These are phyloP conservation scores for Secale cereale DNA, from an alignment of 176 grass and related monocot species.

Conservation along the genomic window DNA sequence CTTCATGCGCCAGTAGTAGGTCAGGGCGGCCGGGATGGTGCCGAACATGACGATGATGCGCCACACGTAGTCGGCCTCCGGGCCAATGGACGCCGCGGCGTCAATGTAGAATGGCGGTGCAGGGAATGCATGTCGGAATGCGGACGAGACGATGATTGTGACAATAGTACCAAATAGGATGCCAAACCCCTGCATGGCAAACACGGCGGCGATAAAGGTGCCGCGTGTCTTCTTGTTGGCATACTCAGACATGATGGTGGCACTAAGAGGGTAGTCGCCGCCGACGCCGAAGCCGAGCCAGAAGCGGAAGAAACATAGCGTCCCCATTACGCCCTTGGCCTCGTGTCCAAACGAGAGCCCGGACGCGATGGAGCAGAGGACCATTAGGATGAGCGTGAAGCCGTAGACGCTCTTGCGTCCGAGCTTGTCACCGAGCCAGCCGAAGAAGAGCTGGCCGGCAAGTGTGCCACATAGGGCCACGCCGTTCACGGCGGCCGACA, in stretches of 20 bases:
- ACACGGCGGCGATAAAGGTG: conserved; percentile 80
- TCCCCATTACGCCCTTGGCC: conserved; percentile 38
- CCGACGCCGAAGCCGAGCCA: conserved; percentile 86
- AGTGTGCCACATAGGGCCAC: conserved; percentile 78
- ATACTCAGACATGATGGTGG: conserved; percentile 80
- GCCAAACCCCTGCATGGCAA: conserved; percentile 83
- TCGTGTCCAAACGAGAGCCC: not conserved
- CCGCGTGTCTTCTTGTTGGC: conserved; percentile 76
- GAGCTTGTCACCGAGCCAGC: conserved; percentile 72
- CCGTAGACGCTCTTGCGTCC: conserved; percentile 5
- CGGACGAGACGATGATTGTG: conserved; percentile 42
- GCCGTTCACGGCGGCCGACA: conserved; percentile 40
- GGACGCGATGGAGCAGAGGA: not conserved
- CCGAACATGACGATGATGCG: conserved; percentile 81
- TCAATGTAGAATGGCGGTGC: conserved; percentile 29
- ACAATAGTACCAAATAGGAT: conserved; percentile 59
- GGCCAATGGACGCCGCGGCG: conserved; percentile 12
- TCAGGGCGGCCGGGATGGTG: conserved; percentile 44
- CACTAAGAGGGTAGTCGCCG: conserved; percentile 64
- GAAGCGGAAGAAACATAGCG: conserved; percentile 78
- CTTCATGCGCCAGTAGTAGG: conserved; percentile 90
- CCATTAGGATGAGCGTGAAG: conserved; percentile 1
- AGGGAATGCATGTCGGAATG: conserved; percentile 41
- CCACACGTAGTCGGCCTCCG: conserved; percentile 71
- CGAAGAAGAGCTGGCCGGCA: conserved; percentile 73